Conservation (phyloP, 352 stramenopile species). For the Globisporangium nagaii region DNA sequence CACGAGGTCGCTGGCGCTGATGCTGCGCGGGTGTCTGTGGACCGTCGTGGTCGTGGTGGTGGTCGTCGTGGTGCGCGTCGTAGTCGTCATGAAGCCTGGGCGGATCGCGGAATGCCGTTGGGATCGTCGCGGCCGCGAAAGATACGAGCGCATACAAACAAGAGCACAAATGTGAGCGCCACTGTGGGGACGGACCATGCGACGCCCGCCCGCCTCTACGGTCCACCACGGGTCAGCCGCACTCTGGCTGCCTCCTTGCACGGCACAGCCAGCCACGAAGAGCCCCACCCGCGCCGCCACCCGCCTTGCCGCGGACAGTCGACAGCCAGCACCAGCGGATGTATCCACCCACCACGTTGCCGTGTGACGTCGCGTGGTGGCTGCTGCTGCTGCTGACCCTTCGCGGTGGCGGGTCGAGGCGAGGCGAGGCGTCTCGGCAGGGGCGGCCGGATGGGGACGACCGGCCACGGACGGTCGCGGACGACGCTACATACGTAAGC, state of each 20-base stretch:
- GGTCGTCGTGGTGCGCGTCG: conserved; percentile 12
- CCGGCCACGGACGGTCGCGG: neutral
- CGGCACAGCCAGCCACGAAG: too few species aligned
- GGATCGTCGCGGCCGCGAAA: neutral
- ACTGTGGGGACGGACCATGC: too few species aligned
- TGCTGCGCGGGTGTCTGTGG: neutral
- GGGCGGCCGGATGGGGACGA: neutral
- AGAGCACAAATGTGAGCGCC: neutral
- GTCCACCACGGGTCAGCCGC: too few species aligned
- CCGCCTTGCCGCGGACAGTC: too few species aligned
- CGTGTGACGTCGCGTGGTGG: too few species aligned
- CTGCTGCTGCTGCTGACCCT: conserved; percentile 2
- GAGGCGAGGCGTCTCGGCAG: too few species aligned
- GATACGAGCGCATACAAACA: neutral
- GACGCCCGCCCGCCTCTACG: too few species aligned
- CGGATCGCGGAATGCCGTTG: conserved; percentile 22
- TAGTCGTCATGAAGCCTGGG: conserved; percentile 23
- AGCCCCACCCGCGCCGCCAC: too few species aligned
- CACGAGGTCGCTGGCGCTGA: neutral
- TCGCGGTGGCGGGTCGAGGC: neutral
- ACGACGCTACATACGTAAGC: neutral
- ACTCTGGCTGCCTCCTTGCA: too few species aligned
- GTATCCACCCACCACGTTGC: too few species aligned
- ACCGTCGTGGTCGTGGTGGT: conserved; percentile 21
- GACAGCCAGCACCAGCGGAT: too few species aligned